phyloP scores from a whole-genome alignment of 192 early-diverging fungal species.

The Lobosporangium transversale region DNA sequence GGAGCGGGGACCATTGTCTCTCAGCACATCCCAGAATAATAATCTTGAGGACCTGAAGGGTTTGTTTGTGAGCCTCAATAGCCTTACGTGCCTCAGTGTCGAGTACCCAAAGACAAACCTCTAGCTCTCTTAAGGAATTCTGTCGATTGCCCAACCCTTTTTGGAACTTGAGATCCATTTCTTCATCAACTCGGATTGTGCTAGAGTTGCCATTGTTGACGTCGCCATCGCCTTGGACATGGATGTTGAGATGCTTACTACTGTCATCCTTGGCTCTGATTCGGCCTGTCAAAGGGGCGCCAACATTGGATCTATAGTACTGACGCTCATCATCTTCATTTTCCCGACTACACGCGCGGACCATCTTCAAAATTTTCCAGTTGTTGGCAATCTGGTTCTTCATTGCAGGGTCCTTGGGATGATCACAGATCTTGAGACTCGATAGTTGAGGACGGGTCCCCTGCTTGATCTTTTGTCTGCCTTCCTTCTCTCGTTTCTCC shows the following conservation, averaged over 20 bases:
- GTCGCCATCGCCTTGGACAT: background rate
- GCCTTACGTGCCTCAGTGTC: background rate
- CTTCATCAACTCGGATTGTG: no score
- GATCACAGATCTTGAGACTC: background rate
- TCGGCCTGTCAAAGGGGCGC: no score
- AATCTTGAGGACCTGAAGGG: constrained; percentile 6
- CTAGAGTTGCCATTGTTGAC: background rate
- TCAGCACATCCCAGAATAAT: background rate
- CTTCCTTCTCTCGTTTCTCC: constrained; percentile 4
- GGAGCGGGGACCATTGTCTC: no score
- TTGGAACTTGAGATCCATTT: no score
- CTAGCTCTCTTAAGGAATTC: constrained; percentile 3
- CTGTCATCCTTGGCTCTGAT: background rate
- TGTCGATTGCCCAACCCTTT: background rate
- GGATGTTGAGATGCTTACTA: background rate
- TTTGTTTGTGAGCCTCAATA: background rate
- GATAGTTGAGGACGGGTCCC: constrained; percentile 2
- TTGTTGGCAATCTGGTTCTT: background rate
- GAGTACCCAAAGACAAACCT: background rate
- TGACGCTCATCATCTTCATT: background rate
- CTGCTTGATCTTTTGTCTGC: background rate
- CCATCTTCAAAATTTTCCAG: background rate
- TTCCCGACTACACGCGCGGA: background rate
- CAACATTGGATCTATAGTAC: no score
- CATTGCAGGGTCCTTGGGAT: background rate